phyloP scores from a whole-genome alignment of 2,329 filamentous ascomycete species.

The Seiridium unicorne region DNA sequence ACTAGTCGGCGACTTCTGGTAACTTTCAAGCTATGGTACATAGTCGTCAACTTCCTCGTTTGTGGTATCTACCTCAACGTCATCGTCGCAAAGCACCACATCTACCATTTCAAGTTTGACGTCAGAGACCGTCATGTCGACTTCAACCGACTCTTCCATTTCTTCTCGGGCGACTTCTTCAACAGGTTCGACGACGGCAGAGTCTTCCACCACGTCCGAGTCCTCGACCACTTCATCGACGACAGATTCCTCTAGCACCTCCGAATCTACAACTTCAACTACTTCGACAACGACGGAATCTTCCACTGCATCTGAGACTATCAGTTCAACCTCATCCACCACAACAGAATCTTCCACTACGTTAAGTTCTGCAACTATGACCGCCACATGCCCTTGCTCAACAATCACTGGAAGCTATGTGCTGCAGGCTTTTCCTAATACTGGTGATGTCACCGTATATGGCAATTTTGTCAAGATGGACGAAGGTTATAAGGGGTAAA shows the following conservation, averaged over 20 bases:
- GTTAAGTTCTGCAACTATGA: background rate
- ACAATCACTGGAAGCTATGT: background rate
- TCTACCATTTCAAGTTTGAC: background rate
- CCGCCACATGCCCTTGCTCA: background rate
- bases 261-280: background rate
- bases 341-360: background rate
- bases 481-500: too few relatives aligned
- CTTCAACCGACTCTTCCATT: background rate
- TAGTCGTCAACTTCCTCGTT: too few relatives aligned
- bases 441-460: background rate
- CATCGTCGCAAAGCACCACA: background rate
- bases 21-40: too few relatives aligned
- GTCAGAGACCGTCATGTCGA: background rate
- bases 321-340: background rate
- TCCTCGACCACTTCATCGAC: background rate
- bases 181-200: background rate
- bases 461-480: conserved; percentile 1
- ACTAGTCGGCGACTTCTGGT: too few relatives aligned
- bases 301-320: background rate
- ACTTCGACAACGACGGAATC: background rate
- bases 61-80: background rate
- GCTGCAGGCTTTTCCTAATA: background rate
- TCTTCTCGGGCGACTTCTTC: background rate
- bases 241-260: background rate
- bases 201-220: background rate